These are phyloP conservation scores for Pinus taeda DNA, from an alignment of 75 land plant species.

Conservation along the genomic window DNA sequence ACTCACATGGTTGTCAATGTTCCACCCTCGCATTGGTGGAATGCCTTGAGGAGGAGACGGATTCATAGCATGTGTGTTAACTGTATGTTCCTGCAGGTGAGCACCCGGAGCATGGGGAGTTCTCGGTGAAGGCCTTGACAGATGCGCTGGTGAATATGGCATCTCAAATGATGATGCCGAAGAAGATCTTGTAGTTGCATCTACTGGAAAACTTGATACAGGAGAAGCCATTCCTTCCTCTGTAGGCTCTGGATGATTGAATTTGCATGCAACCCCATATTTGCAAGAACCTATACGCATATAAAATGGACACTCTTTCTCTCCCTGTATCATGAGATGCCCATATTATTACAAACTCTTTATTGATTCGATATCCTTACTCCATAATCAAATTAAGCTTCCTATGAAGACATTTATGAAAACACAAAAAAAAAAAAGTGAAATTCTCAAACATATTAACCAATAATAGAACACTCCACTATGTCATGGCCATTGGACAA, in stretches of 20 bases:
- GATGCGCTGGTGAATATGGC: slow-evolving; percentile 13
- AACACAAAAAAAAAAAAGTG: slow-evolving; percentile 3
- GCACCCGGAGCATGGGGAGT: slow-evolving; percentile 23
- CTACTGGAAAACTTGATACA: slow-evolving; percentile 20
- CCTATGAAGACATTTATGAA: background rate
- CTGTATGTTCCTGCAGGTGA: slow-evolving; percentile 19
- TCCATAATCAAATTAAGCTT: background rate
- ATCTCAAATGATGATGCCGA: slow-evolving; percentile 5
- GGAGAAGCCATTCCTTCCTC: slow-evolving; percentile 14
- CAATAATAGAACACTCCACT: background rate
- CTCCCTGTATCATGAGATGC: slow-evolving; percentile 40
- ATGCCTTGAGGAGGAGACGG: slow-evolving; percentile 26
- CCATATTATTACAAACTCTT: background rate
- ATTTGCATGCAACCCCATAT: slow-evolving; percentile 64
- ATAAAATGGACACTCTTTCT: slow-evolving; percentile 70
- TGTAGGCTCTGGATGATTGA: slow-evolving; percentile 80
- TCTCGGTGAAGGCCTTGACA: slow-evolving; percentile 36
- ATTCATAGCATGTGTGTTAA: slow-evolving; percentile 34
- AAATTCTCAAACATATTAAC: background rate
- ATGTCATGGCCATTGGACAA: background rate
- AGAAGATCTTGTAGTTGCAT: slow-evolving; percentile 17
- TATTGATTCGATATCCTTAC: background rate
- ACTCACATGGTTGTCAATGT: slow-evolving; percentile 54
- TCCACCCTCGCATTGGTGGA: slow-evolving; percentile 55
- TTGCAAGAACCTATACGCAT: slow-evolving; percentile 74